Percentiles rank a stretch among this genome's conserved stretches.
These are phyloP conservation scores for Irpex lacteus DNA, from an alignment of 1,284 basidiomycete genomes.

Conservation along the genomic window DNA sequence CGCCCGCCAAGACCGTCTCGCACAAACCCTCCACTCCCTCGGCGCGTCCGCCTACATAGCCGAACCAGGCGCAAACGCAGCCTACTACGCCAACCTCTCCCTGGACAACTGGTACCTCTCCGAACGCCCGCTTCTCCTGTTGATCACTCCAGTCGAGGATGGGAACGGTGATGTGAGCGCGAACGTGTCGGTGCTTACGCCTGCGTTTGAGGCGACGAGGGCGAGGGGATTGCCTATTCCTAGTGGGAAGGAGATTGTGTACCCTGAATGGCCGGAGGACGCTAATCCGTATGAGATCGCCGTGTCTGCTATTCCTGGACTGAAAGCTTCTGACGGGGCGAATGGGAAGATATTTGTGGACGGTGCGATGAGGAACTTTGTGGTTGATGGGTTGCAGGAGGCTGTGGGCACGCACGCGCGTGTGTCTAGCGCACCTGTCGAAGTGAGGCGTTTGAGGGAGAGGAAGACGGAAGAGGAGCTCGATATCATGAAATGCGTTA, in stretches of 20 bases:
- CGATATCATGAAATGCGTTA: slow-evolving; percentile 72
- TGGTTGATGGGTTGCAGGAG: slow-evolving; percentile 55
- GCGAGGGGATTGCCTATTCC: slow-evolving; percentile 61
- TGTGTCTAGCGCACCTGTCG: slow-evolving; percentile 48
- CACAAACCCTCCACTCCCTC: slow-evolving; percentile 43
- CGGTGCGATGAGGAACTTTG: slow-evolving; percentile 53
- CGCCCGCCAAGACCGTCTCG: slow-evolving; percentile 51
- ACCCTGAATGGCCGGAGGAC: slow-evolving; percentile 74
- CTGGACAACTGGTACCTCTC: slow-evolving; percentile 62
- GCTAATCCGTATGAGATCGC: slow-evolving; percentile 64
- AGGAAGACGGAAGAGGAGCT: slow-evolving; percentile 73
- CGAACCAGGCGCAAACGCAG: slow-evolving; percentile 71
- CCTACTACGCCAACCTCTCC: slow-evolving; percentile 74
- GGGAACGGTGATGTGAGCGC: slow-evolving; percentile 32
- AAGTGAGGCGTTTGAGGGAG: slow-evolving; percentile 65
- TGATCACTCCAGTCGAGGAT: slow-evolving; percentile 46
- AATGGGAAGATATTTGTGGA: slow-evolving; percentile 58
- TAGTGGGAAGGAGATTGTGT: slow-evolving; percentile 40
- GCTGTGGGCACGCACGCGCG: slow-evolving; percentile 36
- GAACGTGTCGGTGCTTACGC: slow-evolving; percentile 65
- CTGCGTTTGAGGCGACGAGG: slow-evolving; percentile 73
- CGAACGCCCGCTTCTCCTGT: slow-evolving; percentile 75
- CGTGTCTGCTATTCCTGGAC: slow-evolving; percentile 39
- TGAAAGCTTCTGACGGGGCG: background rate
- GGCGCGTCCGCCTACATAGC: slow-evolving; percentile 66